A percentile compares a stretch with the other conserved stretches of the same genome.
Evolutionary conservation across 306 rosid species (phyloP).

Genomic region (Vigna unguiculata): DNA sequence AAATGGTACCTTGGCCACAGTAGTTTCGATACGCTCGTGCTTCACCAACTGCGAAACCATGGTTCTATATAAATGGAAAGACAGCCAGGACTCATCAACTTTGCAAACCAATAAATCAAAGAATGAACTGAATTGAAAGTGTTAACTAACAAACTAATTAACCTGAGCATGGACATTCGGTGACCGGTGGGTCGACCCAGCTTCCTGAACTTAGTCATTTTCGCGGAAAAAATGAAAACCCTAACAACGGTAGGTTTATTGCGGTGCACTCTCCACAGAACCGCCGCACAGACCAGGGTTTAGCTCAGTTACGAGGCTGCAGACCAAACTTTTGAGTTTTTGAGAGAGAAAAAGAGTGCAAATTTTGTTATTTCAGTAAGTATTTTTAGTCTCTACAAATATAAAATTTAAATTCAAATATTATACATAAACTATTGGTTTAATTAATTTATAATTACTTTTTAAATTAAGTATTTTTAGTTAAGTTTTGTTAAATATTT

Average conservation of each 20-base stretch:
- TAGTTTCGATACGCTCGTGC: conserved; percentile 98
- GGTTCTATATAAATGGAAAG: conserved; percentile 55
- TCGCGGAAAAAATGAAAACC: conserved; percentile 29
- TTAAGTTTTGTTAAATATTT: too few species aligned
- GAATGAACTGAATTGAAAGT: neutral
- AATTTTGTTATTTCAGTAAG: too few species aligned
- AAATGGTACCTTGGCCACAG: conserved; percentile 74
- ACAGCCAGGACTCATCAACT: neutral
- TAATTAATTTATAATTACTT: too few species aligned
- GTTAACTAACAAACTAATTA: neutral
- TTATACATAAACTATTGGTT: too few species aligned
- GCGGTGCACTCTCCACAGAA: neutral
- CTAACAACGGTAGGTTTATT: neutral
- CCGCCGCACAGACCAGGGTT: neutral
- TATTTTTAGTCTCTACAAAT: too few species aligned
- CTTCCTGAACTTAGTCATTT: conserved; percentile 93
- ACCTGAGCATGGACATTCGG: conserved; percentile 94
- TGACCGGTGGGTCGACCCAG: conserved; percentile 75
- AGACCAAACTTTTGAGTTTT: neutral
- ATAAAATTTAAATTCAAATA: too few species aligned
- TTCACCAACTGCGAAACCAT: conserved; percentile 97
- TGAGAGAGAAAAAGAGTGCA: too few species aligned
- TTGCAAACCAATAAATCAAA: neutral
- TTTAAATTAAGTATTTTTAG: too few species aligned
- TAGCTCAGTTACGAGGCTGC: neutral